Base-by-base conservation (phyloP, 768 basidiomycete genomes). In the Rhodotorula sphaerocarpa region DNA sequence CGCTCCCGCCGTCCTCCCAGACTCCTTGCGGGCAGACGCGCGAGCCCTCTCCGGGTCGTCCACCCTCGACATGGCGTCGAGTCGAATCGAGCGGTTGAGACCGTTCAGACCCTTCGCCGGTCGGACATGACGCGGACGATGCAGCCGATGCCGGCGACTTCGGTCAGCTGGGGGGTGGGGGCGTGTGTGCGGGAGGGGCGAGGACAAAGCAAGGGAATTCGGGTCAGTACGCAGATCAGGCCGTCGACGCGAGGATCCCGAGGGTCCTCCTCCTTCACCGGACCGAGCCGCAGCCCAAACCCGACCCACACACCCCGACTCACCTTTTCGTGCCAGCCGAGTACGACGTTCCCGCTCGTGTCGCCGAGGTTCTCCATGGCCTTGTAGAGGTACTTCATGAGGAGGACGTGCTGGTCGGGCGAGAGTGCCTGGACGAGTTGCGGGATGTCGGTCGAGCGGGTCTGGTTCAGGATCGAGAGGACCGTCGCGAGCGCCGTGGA, bases 331-430 rank as follows among this genome's bases (percentile, higher is more conserved):
- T 97, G 93, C 93, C 93, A 96, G 20, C 84, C 87, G 45, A 93
- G 75, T 41, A 86, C 76, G 42, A 85, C 83, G 66, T 82, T 84
- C 46, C 83, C 83, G 69, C 79, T 82, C 34, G 82, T 58, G 48
- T 20, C 30, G 18, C 83, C 3, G 80, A 78, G 71, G 50, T 80
- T 75, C 23, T 79, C 82, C 92, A 95, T 96, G 21, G 89, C 92
- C 78, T 97, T 97, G 82, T 96, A 97, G 21, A 97, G 79, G 73
- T 93, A 97, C 74, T 92, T 93, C 93, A 95, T 97, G 57, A 96
- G 80, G 36, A n/a, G 57, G 16, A 59, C 63, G 55, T 77, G 75
- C 50, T 76, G 74, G 0, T 69, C 67, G 5, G 69, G 69, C 16
- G 63, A 63, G 34, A 96, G 80, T 0, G 80, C 75, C 71, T 84